These are phyloP conservation scores for Kurtzmaniella quercitrusa DNA, from an alignment of 1,139 yeast genomes.

Conservation along the genomic window DNA sequence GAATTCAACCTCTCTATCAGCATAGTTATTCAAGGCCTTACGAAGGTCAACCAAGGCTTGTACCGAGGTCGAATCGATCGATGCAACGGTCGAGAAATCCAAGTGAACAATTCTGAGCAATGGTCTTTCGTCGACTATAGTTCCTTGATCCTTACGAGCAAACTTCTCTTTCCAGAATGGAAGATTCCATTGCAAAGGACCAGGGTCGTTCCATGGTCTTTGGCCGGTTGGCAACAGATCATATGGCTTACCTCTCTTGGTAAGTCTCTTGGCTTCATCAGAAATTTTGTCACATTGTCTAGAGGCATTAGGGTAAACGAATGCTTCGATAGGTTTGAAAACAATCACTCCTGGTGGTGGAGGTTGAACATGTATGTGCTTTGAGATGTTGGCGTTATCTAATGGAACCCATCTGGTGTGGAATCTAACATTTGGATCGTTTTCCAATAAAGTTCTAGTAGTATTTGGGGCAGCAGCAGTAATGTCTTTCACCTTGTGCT, in stretches of 20 bases:
- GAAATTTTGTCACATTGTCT: slow-evolving; percentile 65
- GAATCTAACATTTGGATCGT: slow-evolving; percentile 36
- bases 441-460: slow-evolving; percentile 20
- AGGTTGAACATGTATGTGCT: slow-evolving; percentile 53
- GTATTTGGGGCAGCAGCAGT: slow-evolving; percentile 13
- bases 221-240: slow-evolving; percentile 51
- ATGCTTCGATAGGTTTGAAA: slow-evolving; percentile 76
- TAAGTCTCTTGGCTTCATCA: slow-evolving; percentile 60
- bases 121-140: slow-evolving; percentile 54
- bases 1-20: slow-evolving; percentile 81
- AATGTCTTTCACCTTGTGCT: slow-evolving; percentile 9
- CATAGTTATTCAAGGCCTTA: slow-evolving; percentile 66
- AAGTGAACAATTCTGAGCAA: slow-evolving; percentile 65
- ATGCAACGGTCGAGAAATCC: slow-evolving; percentile 75
- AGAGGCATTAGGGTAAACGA: slow-evolving; percentile 78
- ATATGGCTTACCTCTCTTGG: slow-evolving; percentile 57
- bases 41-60: slow-evolving; percentile 76
- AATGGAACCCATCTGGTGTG: slow-evolving; percentile 83
- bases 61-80: slow-evolving; percentile 73
- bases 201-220: slow-evolving; percentile 91
- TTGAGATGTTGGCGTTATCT: slow-evolving; percentile 52
- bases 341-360: slow-evolving; percentile 93
- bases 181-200: slow-evolving; percentile 48
- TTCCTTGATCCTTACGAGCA: slow-evolving; percentile 10
- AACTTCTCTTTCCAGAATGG: slow-evolving; percentile 25